Percentiles rank a stretch among this genome's conserved stretches.
These are phyloP conservation scores for Yamadazyma pseudoaaseri DNA, from an alignment of 1,139 yeast genomes.

Conservation along the genomic window DNA sequence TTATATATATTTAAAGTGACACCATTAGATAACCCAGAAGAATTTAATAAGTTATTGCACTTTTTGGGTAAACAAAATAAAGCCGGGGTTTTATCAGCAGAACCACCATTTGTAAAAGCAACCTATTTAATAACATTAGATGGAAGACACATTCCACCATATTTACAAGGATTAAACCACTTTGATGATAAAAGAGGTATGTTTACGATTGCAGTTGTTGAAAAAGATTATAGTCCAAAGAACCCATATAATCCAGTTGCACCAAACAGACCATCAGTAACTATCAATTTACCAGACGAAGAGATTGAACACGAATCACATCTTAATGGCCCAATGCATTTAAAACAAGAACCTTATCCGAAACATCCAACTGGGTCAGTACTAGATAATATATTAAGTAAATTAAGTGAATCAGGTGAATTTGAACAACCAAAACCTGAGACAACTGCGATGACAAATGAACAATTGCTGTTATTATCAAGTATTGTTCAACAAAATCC, in stretches of 20 bases:
- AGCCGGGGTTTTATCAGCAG: constrained; percentile 61
- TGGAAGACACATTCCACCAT: constrained; percentile 23
- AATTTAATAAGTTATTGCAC: constrained; percentile 49
- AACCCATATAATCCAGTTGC: not conserved
- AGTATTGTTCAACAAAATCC: constrained; percentile 23
- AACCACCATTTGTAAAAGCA: constrained; percentile 57
- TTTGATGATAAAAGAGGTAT: constrained; percentile 24
- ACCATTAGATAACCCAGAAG: constrained; percentile 21
- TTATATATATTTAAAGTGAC: constrained; percentile 48
- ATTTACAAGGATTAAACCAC: constrained; percentile 19
- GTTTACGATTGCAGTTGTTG: constrained; percentile 47
- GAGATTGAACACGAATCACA: not conserved
- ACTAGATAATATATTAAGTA: constrained; percentile 23
- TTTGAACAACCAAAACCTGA: constrained; percentile 4
- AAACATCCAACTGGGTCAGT: constrained; percentile 6
- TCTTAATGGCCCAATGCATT: constrained; percentile 2
- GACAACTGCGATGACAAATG: constrained; percentile 2
- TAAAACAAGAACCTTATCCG: constrained; percentile 4
- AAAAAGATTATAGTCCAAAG: constrained; percentile 36
- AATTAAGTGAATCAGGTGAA: constrained; percentile 15
- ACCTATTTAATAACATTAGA: constrained; percentile 56
- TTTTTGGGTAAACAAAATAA: constrained; percentile 51
- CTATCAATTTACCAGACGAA: constrained; percentile 4
- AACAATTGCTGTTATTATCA: constrained; percentile 10
- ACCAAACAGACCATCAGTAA: constrained; percentile 2